These are phyloP conservation scores for Xylariaceae sp. DNA, from an alignment of 2,329 filamentous ascomycete genomes.

Conservation along the genomic window DNA sequence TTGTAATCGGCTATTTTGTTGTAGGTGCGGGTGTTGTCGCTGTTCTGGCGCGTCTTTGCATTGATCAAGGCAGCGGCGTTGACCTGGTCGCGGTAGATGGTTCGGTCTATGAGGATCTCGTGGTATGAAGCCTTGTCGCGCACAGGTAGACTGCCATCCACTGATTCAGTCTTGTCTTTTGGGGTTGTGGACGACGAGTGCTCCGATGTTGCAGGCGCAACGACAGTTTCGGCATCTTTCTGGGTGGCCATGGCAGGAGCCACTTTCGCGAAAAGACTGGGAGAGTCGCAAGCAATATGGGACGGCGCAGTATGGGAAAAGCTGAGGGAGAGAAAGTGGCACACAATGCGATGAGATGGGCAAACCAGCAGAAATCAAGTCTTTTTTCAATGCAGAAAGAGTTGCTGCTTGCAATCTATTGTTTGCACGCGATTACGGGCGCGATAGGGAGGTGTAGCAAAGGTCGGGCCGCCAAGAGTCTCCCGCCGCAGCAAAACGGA, in stretches of 20 bases:
- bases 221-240: constrained; percentile 24
- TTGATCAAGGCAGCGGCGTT: constrained; percentile 50
- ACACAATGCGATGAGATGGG: no score
- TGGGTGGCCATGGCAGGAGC: constrained; percentile 27
- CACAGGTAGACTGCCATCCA: constrained; percentile 28
- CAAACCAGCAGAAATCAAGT: no score
- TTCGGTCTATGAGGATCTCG: constrained; percentile 51
- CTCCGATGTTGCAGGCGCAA: constrained; percentile 21
- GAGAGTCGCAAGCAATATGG: constrained; percentile 10
- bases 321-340: no score
- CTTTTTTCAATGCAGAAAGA: no score
- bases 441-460: no score
- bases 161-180: constrained; percentile 30
- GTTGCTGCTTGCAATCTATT: no score
- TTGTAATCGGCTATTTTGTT: constrained; percentile 69
- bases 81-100: constrained; percentile 50
- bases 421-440: no score
- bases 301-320: constrained; percentile 7
- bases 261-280: constrained; percentile 17
- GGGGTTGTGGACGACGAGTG: constrained; percentile 30
- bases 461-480: no score
- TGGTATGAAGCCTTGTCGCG: constrained; percentile 56
- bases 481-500: no score
- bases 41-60: constrained; percentile 50
- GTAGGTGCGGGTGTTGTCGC: constrained; percentile 59